phyloP scores from a whole-genome alignment of 1,139 yeast genomes.

The Saccharomyces hybrid region DNA sequence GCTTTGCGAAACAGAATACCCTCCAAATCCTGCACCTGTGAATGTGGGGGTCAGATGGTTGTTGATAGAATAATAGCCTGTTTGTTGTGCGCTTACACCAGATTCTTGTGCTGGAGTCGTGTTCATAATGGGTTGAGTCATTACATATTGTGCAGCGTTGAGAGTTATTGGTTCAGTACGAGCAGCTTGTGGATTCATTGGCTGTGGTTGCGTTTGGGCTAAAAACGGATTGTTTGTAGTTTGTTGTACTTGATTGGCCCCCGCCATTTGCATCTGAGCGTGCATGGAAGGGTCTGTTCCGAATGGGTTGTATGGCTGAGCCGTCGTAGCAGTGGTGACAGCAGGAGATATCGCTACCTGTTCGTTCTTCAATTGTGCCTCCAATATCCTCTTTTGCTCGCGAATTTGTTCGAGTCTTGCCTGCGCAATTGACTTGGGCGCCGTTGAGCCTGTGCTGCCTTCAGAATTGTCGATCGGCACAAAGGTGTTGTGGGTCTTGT shows the following conservation, averaged over 20 bases:
- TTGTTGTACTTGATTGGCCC: constrained; percentile 12
- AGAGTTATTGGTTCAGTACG: constrained; percentile 9
- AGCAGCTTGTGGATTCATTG: constrained; percentile 11
- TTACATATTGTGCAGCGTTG: constrained; percentile 7
- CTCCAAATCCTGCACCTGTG: constrained; percentile 57
- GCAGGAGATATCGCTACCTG: constrained; percentile 23
- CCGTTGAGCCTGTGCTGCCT: constrained; percentile 4
- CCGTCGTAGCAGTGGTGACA: constrained; percentile 16
- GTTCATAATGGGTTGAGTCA: neutral
- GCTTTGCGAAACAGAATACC: constrained; percentile 28
- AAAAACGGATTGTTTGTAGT: constrained; percentile 18
- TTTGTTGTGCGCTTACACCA: constrained; percentile 5
- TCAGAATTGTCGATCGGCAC: constrained; percentile 12
- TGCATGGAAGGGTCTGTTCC: constrained; percentile 11
- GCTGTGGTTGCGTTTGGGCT: constrained; percentile 18
- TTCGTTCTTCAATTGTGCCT: constrained; percentile 26
- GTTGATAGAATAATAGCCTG: constrained; percentile 11
- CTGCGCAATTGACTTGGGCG: constrained; percentile 17
- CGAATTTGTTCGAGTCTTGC: constrained; percentile 23
- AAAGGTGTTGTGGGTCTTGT: constrained; percentile 10
- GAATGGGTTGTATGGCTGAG: constrained; percentile 22
- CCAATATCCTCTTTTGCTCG: constrained; percentile 25
- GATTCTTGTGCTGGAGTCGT: constrained; percentile 1
- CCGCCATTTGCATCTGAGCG: constrained; percentile 8
- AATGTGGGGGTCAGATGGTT: constrained; percentile 31